phyloP scores from a whole-genome alignment of 495 filamentous ascomycete species.

The Penicillium salamii region DNA sequence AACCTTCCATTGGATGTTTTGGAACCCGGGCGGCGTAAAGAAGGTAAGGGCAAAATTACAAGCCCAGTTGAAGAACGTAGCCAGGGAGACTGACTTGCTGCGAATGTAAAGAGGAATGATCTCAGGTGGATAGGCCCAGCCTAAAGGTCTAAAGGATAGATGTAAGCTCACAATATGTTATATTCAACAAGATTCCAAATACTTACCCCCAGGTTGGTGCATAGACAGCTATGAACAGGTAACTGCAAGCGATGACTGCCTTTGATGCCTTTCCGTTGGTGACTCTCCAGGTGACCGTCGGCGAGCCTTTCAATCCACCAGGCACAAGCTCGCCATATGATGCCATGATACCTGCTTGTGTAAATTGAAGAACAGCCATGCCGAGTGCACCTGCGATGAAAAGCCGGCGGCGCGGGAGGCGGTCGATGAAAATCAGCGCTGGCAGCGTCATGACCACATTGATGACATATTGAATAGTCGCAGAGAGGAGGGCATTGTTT shows the following conservation, averaged over 20 bases:
- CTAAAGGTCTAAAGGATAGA: constrained; percentile 8
- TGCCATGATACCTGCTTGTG: constrained; percentile 57
- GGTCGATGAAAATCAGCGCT: constrained; percentile 56
- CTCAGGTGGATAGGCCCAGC: constrained; percentile 18
- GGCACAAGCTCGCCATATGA: constrained; percentile 54
- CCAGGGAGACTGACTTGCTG: constrained; percentile 16
- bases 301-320: constrained; percentile 30
- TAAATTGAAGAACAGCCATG: constrained; percentile 52
- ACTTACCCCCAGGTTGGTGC: constrained; percentile 44
- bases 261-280: constrained; percentile 43
- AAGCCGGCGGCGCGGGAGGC: constrained; percentile 49
- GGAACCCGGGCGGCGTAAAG: constrained; percentile 60
- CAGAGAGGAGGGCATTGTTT: constrained; percentile 55
- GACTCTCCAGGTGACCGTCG: constrained; percentile 57
- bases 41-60: constrained; percentile 52
- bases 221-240: constrained; percentile 63
- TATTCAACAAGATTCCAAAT: not conserved
- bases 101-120: constrained; percentile 21
- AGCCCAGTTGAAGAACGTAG: constrained; percentile 19
- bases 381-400: constrained; percentile 49
- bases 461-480: constrained; percentile 77
- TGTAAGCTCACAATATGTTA: too few species aligned
- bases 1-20: constrained; percentile 54
- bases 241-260: constrained; percentile 61
- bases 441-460: constrained; percentile 66